Conservation (phyloP, 1,284 basidiomycete genomes). For the Moniliophthora roreri region DNA sequence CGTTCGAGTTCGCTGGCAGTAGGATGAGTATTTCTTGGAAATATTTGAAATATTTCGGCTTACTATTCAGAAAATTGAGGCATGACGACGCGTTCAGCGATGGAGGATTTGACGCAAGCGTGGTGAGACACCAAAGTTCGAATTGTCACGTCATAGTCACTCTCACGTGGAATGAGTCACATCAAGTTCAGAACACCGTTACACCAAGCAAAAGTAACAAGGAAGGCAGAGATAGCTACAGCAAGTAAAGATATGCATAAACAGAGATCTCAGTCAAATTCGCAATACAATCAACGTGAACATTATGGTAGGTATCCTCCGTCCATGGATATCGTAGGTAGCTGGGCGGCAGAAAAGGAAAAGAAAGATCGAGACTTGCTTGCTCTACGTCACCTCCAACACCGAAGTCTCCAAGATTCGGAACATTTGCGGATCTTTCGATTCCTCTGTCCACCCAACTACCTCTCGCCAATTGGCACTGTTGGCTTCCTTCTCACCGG, state of each 20-base stretch:
- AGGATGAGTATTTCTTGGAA: background rate
- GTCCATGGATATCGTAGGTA: slow-evolving; percentile 5
- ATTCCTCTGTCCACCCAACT: slow-evolving; percentile 75
- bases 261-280: background rate
- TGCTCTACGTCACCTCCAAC: slow-evolving; percentile 58
- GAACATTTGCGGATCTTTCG: slow-evolving; percentile 70
- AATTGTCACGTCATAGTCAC: background rate
- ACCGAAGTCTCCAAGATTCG: slow-evolving; percentile 76
- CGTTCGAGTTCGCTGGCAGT: slow-evolving; percentile 65
- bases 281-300: background rate
- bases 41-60: slow-evolving; percentile 17
- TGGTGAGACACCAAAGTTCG: background rate
- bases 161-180: background rate
- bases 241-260: slow-evolving; percentile 3
- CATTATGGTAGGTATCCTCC: background rate
- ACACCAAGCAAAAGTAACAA: background rate
- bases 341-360: slow-evolving; percentile 7
- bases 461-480: slow-evolving; percentile 73
- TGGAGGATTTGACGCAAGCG: background rate
- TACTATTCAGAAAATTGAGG: slow-evolving; percentile 52
- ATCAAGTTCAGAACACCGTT: background rate
- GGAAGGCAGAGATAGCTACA: background rate
- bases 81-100: slow-evolving; percentile 25
- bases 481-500: slow-evolving; percentile 83
- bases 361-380: background rate